Conservation (phyloP, 106 monocot genomes). For the Agapanthus africanus region DNA sequence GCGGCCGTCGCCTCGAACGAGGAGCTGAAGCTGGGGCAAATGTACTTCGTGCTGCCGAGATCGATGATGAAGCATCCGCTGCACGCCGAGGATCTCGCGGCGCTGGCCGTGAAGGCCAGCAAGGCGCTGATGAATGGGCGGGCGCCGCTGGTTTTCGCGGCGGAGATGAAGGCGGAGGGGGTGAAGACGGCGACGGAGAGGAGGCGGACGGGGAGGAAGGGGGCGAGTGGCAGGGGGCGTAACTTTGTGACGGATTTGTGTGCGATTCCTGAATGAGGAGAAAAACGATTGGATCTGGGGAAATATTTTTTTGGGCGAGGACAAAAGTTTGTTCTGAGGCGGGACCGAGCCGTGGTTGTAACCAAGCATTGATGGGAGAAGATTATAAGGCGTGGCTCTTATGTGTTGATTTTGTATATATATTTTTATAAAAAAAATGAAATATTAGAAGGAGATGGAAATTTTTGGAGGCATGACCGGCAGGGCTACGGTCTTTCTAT, state of each 20-base stretch:
- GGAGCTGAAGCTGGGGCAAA: conserved; percentile 26
- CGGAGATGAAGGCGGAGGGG: background rate
- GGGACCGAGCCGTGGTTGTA: too few relatives aligned
- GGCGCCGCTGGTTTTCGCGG: conserved; percentile 17
- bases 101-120: conserved; percentile 33
- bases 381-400: too few relatives aligned
- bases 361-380: too few relatives aligned
- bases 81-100: conserved; percentile 30
- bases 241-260: background rate
- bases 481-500: too few relatives aligned
- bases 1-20: conserved; percentile 12
- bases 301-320: too few relatives aligned
- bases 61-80: conserved; percentile 27
- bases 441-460: too few relatives aligned
- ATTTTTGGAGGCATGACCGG: too few relatives aligned
- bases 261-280: background rate
- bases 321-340: too few relatives aligned
- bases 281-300: too few relatives aligned
- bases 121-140: conserved; percentile 13
- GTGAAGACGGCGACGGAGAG: background rate
- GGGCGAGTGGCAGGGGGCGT: background rate
- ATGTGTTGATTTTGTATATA: too few relatives aligned
- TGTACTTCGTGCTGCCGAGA: conserved; percentile 36
- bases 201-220: background rate
- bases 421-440: too few relatives aligned